A percentile compares a stretch with the other conserved stretches of the same genome.
These are phyloP conservation scores for Tremellales sp. DNA, from an alignment of 1,284 basidiomycete species.

Conservation along the genomic window DNA sequence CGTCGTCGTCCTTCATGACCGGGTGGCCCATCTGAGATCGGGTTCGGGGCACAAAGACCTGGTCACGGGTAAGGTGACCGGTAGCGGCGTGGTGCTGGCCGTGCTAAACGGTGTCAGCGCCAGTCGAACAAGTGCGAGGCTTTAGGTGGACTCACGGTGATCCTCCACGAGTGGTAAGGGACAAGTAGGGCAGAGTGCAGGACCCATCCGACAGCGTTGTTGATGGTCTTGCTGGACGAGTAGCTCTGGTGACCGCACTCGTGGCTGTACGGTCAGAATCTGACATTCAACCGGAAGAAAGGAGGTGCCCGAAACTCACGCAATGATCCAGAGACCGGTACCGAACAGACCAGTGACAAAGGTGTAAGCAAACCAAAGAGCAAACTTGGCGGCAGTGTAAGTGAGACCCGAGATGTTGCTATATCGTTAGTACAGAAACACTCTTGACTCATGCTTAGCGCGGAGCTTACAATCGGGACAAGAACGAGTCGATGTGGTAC, in stretches of 20 bases:
- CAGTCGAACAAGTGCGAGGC: background rate
- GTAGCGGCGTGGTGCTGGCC: conserved; percentile 96
- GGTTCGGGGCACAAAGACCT: conserved; percentile 92
- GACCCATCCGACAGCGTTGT: conserved; percentile 91
- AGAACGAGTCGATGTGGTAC: conserved; percentile 60
- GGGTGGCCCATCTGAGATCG: conserved; percentile 68
- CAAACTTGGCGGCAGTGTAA: conserved; percentile 59
- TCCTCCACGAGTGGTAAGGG: conserved; percentile 97
- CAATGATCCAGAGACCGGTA: conserved; percentile 93
- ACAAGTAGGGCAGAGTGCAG: conserved; percentile 91
- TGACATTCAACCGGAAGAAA: background rate
- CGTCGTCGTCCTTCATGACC: conserved; percentile 59
- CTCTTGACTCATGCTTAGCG: too few relatives aligned
- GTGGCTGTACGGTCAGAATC: conserved; percentile 23
- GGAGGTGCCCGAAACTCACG: conserved; percentile 45
- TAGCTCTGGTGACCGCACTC: conserved; percentile 94
- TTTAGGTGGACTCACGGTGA: conserved; percentile 56
- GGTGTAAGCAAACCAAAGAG: conserved; percentile 76
- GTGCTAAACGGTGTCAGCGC: conserved; percentile 54
- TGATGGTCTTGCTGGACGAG: conserved; percentile 89
- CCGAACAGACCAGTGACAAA: conserved; percentile 81
- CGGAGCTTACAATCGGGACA: conserved; percentile 35
- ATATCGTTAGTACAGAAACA: too few relatives aligned
- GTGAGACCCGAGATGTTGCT: conserved; percentile 60
- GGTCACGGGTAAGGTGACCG: conserved; percentile 90